Base-by-base conservation (phyloP, 1,284 basidiomycete species). In the Pyrrhoderma noxium region DNA sequence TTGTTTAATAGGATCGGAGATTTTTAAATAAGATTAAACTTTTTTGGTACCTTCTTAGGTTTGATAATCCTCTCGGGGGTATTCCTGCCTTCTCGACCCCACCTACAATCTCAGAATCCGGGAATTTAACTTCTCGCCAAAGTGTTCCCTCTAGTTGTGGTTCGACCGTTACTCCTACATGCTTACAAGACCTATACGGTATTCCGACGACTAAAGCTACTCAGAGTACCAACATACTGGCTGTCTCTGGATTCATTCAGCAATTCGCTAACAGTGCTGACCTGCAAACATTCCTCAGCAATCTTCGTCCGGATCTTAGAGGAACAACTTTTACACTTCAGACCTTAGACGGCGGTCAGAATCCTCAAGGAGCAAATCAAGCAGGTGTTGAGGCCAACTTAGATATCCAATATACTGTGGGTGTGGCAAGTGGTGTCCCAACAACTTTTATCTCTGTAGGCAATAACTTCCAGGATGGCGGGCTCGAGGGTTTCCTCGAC, bases 371-470 rank as follows among this genome's bases (percentile, higher is more conserved):
- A 23, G 22, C 22, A 8, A 25, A 39, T 7, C n/a, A 56, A 2
- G 62, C 62, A 21, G 64, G 64, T 25, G 45, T 59, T 22, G 64
- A 67, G 57, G 65, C 64, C 9, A 64, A 68, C 52, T 57, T 69
- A 23, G 67, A 69, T 52, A 66, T 60, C 31, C 68, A 70, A 52
- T 71, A 70, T 57, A 70, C 69, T 11, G 60, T 70, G 22, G 61
- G 60, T 47, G 47, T 60, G 37, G 58, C 61, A 16, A 55, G 57
- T 35, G 55, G 58, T 31, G 58, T 61, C 18, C 56, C 60, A 9
- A 54, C 56, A 13, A 55, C 51, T 1, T 63, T 63, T 49, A 56
- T 62, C 18, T 59, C 58, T 16, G 60, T 59, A 7, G 59, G 57
- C 21, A 21, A 48, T 8, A 39, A 56, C 23, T 57, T 56, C 49